These are phyloP conservation scores for Pseudogymnoascus sp. DNA, from an alignment of 2,329 filamentous ascomycete genomes.

Conservation along the genomic window DNA sequence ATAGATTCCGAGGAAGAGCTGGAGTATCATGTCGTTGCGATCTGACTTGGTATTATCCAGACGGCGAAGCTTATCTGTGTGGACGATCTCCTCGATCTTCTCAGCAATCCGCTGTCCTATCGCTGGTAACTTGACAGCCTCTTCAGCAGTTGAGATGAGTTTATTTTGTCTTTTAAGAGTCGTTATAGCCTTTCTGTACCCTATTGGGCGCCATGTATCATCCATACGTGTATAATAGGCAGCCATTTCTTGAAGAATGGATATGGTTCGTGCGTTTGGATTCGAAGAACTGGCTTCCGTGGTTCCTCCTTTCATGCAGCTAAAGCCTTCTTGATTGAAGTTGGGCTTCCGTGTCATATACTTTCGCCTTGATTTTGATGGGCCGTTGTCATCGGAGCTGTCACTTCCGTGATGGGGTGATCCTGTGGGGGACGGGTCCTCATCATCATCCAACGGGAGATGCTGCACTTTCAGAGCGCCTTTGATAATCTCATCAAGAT, in stretches of 20 bases:
- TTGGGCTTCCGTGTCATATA: constrained; percentile 1
- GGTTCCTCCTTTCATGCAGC: constrained; percentile 46
- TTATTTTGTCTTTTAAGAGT: constrained; percentile 57
- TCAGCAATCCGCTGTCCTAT: constrained; percentile 67
- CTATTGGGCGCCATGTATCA: constrained; percentile 67
- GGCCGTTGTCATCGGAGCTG: not conserved
- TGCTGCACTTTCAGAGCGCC: constrained; percentile 52
- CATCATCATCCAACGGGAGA: constrained; percentile 46
- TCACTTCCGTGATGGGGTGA: constrained; percentile 12
- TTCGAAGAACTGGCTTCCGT: constrained; percentile 38
- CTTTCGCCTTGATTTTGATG: not conserved
- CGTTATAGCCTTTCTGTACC: constrained; percentile 71
- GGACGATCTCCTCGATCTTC: constrained; percentile 85
- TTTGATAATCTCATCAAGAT: constrained; percentile 56
- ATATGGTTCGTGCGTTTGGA: constrained; percentile 69
- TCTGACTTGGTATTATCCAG: constrained; percentile 65
- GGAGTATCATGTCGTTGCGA: constrained; percentile 54
- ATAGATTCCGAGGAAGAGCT: constrained; percentile 70
- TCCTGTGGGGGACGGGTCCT: constrained; percentile 24
- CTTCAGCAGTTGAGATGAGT: constrained; percentile 58
- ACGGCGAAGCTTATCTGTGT: constrained; percentile 61
- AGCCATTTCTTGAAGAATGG: constrained; percentile 69
- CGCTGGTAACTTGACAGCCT: constrained; percentile 59
- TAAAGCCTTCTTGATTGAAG: constrained; percentile 40
- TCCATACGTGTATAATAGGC: constrained; percentile 67